Evolutionary conservation across 768 basidiomycete genomes (phyloP).

Genomic region (Cystobasidium ongulense): DNA sequence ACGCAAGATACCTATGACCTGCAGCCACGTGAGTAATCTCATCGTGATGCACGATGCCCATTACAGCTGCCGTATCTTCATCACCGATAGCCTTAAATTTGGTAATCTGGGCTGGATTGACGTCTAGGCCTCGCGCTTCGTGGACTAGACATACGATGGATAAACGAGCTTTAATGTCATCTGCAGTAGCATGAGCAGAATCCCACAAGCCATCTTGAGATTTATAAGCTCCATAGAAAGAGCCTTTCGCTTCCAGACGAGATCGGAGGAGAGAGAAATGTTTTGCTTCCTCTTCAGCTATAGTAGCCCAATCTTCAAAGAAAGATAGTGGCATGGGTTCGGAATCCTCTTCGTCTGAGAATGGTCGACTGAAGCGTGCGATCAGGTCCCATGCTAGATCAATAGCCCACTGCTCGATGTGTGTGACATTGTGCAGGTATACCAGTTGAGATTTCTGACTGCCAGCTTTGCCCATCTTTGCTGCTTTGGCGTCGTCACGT

Average conservation of each 20-base stretch:
- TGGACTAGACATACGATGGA: slow-evolving; percentile 79
- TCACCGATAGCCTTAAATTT: slow-evolving; percentile 62
- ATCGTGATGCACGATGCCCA: slow-evolving; percentile 51
- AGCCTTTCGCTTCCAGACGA: slow-evolving; percentile 56
- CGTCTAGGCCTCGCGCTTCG: slow-evolving; percentile 73
- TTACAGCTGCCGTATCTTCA: slow-evolving; percentile 58
- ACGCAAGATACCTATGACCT: slow-evolving; percentile 68
- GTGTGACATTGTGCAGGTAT: slow-evolving; percentile 73
- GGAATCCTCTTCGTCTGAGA: not conserved
- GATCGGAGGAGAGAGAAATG: slow-evolving; percentile 67
- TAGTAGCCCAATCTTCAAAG: slow-evolving; percentile 51
- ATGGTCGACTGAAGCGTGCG: slow-evolving; percentile 59
- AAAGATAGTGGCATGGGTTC: slow-evolving; percentile 50
- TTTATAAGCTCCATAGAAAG: slow-evolving; percentile 65
- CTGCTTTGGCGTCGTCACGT: slow-evolving; percentile 56
- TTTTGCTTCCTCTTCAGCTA: slow-evolving; percentile 77
- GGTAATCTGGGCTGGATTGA: slow-evolving; percentile 72
- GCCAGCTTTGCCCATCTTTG: slow-evolving; percentile 51
- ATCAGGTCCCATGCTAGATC: slow-evolving; percentile 49
- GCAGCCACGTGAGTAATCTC: slow-evolving; percentile 52
- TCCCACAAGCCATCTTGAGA: slow-evolving; percentile 75
- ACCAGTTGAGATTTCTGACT: slow-evolving; percentile 57
- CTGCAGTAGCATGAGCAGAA: slow-evolving; percentile 60
- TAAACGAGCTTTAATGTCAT: slow-evolving; percentile 62
- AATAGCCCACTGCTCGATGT: slow-evolving; percentile 76